phyloP scores from a whole-genome alignment of 73 alveolate species.

The Paramecium octaurelia region DNA sequence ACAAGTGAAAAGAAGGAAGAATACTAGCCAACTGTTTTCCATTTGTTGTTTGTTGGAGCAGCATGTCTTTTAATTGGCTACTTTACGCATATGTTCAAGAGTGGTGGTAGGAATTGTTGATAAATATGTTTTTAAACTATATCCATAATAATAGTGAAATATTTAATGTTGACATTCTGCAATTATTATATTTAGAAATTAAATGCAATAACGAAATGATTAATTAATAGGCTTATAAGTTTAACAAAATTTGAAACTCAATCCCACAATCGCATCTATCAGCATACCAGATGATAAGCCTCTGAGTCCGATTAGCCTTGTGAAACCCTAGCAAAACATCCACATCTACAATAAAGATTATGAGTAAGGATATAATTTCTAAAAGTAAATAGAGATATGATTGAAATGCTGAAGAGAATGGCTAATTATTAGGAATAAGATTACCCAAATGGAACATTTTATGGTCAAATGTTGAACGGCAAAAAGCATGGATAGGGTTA shows the following conservation, averaged over 20 bases:
- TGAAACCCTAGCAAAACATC: background rate
- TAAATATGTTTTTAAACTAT: background rate
- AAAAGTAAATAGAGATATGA: background rate
- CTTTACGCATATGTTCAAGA: background rate
- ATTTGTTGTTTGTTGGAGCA: background rate
- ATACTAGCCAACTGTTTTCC: background rate
- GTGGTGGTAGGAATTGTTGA: background rate
- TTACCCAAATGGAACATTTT: constrained; percentile 40
- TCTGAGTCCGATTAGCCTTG: background rate
- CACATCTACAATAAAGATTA: constrained; percentile 12
- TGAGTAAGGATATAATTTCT: background rate
- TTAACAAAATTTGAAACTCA: background rate
- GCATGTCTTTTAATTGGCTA: background rate
- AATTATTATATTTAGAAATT: background rate
- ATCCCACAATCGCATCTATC: constrained; percentile 7
- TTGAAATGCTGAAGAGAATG: background rate
- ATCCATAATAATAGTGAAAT: background rate
- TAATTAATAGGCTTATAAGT: background rate
- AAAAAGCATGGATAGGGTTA: constrained; percentile 54
- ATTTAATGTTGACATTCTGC: background rate
- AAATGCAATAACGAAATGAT: background rate
- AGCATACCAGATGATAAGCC: constrained; percentile 16
- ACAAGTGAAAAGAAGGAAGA: background rate
- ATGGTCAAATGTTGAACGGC: constrained; percentile 52
- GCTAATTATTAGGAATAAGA: background rate